phyloP scores from a whole-genome alignment of 768 basidiomycete genomes.

The Suillus placidus region DNA sequence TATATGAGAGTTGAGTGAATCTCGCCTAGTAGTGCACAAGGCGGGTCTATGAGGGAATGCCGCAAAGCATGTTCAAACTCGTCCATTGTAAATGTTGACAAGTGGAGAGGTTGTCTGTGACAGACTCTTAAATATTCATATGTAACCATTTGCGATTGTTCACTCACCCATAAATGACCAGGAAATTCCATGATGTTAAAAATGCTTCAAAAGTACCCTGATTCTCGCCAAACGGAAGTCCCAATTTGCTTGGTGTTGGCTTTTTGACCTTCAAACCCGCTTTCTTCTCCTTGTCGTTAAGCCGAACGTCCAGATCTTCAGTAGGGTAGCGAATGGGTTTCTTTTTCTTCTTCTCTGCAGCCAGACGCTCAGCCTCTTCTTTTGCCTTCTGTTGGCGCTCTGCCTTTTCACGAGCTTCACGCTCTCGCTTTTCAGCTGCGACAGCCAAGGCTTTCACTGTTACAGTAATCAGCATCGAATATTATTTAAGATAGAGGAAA shows the following conservation, averaged over 20 bases:
- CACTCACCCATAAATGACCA: constrained; percentile 89
- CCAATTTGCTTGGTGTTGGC: constrained; percentile 62
- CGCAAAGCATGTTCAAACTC: constrained; percentile 88
- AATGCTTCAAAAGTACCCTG: constrained; percentile 78
- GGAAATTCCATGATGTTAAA: constrained; percentile 91
- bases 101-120: constrained; percentile 77
- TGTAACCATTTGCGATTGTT: not conserved
- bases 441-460: constrained; percentile 34
- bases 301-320: constrained; percentile 83
- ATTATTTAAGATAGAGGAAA: constrained; percentile 6
- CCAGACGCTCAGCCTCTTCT: constrained; percentile 71
- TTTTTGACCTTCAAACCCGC: constrained; percentile 69
- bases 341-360: constrained; percentile 84
- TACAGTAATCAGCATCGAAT: constrained; percentile 13
- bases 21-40: constrained; percentile 82
- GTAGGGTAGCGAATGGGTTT: constrained; percentile 91
- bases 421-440: constrained; percentile 64
- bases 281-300: constrained; percentile 82
- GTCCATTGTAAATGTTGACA: constrained; percentile 90
- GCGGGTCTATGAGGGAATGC: constrained; percentile 68
- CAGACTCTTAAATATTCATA: constrained; percentile 11
- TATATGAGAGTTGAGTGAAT: constrained; percentile 89
- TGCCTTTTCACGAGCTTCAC: constrained; percentile 69
- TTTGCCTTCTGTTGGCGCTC: constrained; percentile 65
- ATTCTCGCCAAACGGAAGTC: constrained; percentile 69